Evolutionary conservation across 2,329 filamentous ascomycete species (phyloP).

Genomic region (Trichophaea hybrida): DNA sequence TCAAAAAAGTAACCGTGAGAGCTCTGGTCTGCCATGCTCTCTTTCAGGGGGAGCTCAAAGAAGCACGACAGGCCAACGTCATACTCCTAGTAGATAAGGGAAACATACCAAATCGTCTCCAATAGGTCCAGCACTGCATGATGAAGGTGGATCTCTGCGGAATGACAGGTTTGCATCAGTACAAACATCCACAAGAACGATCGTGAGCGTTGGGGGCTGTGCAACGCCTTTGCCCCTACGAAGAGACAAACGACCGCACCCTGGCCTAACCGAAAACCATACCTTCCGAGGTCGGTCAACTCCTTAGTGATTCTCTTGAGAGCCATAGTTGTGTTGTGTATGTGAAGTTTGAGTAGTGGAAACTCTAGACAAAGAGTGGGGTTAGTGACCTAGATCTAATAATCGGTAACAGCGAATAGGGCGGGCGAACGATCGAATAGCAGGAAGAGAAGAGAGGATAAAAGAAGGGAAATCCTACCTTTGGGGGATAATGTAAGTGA

Average conservation of each 20-base stretch:
- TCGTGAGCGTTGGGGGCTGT: not conserved
- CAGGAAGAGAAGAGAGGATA: not conserved
- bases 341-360: not conserved
- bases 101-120: conserved; percentile 90
- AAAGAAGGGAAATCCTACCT: not conserved
- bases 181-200: not conserved
- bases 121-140: conserved; percentile 92
- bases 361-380: not conserved
- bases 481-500: not conserved
- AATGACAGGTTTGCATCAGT: conserved; percentile 2
- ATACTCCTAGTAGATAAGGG: conserved; percentile 15
- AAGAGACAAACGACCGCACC: not conserved
- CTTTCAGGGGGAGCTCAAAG: not conserved
- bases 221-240: not conserved
- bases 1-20: not conserved
- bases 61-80: not conserved
- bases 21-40: not conserved
- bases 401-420: not conserved
- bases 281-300: conserved; percentile 80
- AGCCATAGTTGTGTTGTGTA: conserved; percentile 44
- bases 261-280: conserved; percentile 32
- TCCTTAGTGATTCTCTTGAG: conserved; percentile 94
- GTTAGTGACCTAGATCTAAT: not conserved
- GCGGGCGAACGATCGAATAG: not conserved
- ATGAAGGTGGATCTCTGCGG: conserved; percentile 85